Conservation (phyloP, 2,329 filamentous ascomycete genomes). For the Clonostachys sp. region DNA sequence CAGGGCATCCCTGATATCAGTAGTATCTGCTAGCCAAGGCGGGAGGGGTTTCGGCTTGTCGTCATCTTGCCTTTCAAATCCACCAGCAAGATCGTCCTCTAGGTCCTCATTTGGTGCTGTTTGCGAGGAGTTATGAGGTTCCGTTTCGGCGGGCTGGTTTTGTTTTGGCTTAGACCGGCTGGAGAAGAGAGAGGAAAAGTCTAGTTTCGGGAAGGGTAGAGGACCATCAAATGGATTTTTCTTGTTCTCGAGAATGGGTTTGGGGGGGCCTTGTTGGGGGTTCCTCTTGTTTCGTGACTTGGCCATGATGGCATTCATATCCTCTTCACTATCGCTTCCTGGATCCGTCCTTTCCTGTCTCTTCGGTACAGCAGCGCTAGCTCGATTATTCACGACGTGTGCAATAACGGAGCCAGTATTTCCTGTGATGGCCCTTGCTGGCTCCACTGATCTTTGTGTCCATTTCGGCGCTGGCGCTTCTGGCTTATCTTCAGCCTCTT, state of each 20-base stretch:
- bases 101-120: constrained; percentile 1
- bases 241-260: constrained; percentile 40
- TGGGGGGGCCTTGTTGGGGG: constrained; percentile 15
- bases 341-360: constrained; percentile 11
- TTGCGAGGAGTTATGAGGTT: background rate
- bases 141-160: constrained; percentile 4
- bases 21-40: constrained; percentile 66
- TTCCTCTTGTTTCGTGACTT: constrained; percentile 62
- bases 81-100: constrained; percentile 51
- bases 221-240: constrained; percentile 71
- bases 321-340: constrained; percentile 73
- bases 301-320: constrained; percentile 71
- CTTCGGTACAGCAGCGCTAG: constrained; percentile 55
- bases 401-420: constrained; percentile 60
- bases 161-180: constrained; percentile 23
- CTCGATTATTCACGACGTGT: constrained; percentile 69
- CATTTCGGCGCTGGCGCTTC: constrained; percentile 44
- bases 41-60: constrained; percentile 58
- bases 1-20: constrained; percentile 61
- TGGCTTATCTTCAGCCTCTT: constrained; percentile 34
- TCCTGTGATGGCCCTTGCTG: constrained; percentile 44
- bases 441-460: constrained; percentile 47
- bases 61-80: constrained; percentile 49
- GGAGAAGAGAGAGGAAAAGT: constrained; percentile 57
- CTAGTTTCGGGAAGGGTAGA: constrained; percentile 84